Evolutionary conservation across 1,139 yeast species (phyloP), one percentile per base, ranked within the genome.

Genomic region (Keqinozyma sinolaborantium): DNA sequence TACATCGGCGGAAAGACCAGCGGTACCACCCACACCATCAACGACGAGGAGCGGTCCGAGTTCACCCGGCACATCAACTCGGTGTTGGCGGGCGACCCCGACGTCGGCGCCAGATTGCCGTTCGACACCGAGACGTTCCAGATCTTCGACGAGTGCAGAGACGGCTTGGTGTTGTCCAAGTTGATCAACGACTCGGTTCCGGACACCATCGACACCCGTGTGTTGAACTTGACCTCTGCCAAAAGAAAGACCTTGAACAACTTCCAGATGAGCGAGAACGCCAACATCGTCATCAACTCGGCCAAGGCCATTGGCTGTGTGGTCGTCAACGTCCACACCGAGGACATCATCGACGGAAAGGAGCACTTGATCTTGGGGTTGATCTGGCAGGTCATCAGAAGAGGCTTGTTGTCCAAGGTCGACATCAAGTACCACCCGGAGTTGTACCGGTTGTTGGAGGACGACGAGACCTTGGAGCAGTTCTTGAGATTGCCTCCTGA

Each of bases 231-330:
- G 57, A 94, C 97, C 19, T 83, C 83, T 55, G 56, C 57, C 8
- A 76, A 76, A 46, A 83, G 83, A 40, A 90, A 87, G 62, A 64
- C 74, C n/a, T 73, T 92, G 55, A 92, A 94, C 70, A 87, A 87
- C 53, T 92, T 92, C 70, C 95, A 90, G 47, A 90, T 94, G 82
- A 77, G 86, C 40, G 99, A 92, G 65, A 92, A 92, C 60, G 97
- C 98, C 33, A 92, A 92, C 60, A 90, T 92, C 46, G 98, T 92
- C 28, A 86, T 92, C 61, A 92, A 92, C 58, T 92, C 98, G 3
- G 98, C 98, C 25, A 92, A 92, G 66, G 98, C 97, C 34, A 92
- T 92, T 61, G 98, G 97, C 14, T 92, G 97, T 70, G 86, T 92
- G 34, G 98, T 92, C 30, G 97, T 94, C 32, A 92, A 92, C 56